A percentile compares a stretch with the other conserved stretches of the same genome.
phyloP scores from a whole-genome alignment of 306 rosid genomes.

The Erythrophleum fordii region DNA sequence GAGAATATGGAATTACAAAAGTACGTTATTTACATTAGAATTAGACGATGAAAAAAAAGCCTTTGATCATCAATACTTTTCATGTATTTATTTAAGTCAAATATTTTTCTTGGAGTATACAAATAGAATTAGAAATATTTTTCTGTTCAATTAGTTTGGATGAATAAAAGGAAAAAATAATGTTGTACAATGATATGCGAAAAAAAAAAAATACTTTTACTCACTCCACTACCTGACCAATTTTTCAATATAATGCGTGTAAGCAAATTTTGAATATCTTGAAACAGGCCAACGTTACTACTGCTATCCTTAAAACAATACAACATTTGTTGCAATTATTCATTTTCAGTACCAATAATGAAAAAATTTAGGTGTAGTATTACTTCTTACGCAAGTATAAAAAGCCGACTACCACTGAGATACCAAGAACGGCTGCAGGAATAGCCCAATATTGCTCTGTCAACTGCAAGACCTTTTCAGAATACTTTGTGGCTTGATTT shows the following conservation, averaged over 20 bases:
- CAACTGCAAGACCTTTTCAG: slow-evolving; percentile 47
- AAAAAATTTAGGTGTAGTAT: slow-evolving; percentile 20
- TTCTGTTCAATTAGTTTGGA: neutral
- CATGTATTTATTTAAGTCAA: too few species aligned
- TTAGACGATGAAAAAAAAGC: too few species aligned
- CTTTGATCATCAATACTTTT: too few species aligned
- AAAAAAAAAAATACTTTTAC: too few species aligned
- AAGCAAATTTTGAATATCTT: slow-evolving; percentile 10
- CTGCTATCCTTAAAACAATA: slow-evolving; percentile 32
- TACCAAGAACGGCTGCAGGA: slow-evolving; percentile 59
- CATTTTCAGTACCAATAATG: slow-evolving; percentile 11
- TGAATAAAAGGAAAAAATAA: neutral
- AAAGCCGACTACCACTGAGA: slow-evolving; percentile 63
- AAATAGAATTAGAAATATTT: neutral
- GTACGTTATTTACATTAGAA: too few species aligned
- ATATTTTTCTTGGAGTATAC: neutral
- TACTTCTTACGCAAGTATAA: slow-evolving; percentile 66
- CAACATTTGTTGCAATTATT: slow-evolving; percentile 49
- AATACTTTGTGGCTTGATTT: slow-evolving; percentile 29
- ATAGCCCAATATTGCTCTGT: slow-evolving; percentile 67
- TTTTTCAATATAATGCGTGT: neutral
- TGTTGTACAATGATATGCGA: too few species aligned
- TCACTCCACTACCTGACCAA: slow-evolving; percentile 33
- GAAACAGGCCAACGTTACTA: neutral
- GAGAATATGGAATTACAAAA: too few species aligned